phyloP scores from a whole-genome alignment of 495 filamentous ascomycete genomes.

The Penicillium desertorum region DNA sequence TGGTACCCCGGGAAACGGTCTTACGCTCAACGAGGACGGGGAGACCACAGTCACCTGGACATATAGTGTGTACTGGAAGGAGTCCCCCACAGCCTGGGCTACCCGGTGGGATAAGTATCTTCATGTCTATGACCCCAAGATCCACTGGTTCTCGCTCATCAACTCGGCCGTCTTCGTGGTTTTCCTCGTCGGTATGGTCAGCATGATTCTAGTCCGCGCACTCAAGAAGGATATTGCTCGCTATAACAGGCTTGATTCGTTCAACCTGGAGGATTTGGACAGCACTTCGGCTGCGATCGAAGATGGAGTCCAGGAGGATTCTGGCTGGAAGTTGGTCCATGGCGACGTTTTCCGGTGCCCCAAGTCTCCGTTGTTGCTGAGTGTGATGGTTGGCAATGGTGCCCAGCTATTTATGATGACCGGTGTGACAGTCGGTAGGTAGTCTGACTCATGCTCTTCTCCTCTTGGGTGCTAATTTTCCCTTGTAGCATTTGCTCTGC shows the following conservation, averaged over 20 bases:
- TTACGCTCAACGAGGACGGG: constrained; percentile 63
- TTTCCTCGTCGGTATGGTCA: constrained; percentile 86
- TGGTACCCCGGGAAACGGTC: constrained; percentile 47
- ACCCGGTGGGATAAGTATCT: constrained; percentile 98
- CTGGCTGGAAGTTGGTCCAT: constrained; percentile 97
- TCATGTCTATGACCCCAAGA: constrained; percentile 91
- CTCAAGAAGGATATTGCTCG: constrained; percentile 91
- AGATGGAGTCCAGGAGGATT: constrained; percentile 95
- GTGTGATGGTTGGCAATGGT: constrained; percentile 88
- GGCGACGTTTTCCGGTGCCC: constrained; percentile 96
- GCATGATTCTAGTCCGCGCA: constrained; percentile 81
- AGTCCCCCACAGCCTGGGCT: constrained; percentile 81
- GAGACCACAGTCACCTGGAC: constrained; percentile 79
- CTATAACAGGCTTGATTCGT: constrained; percentile 88
- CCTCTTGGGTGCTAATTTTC: constrained; percentile 7
- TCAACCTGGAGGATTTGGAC: constrained; percentile 80
- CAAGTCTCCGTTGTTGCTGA: constrained; percentile 75
- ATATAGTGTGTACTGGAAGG: constrained; percentile 84
- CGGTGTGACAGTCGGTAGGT: constrained; percentile 75
- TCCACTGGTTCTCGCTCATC: constrained; percentile 97
- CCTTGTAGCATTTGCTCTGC: constrained; percentile 69
- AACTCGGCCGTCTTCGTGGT: constrained; percentile 92
- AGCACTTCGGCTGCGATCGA: constrained; percentile 71
- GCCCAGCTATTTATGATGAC: constrained; percentile 98
- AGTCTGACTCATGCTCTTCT: not conserved